Conservation (phyloP, 2,329 filamentous ascomycete genomes). For the Sarocladiaceae sp. region DNA sequence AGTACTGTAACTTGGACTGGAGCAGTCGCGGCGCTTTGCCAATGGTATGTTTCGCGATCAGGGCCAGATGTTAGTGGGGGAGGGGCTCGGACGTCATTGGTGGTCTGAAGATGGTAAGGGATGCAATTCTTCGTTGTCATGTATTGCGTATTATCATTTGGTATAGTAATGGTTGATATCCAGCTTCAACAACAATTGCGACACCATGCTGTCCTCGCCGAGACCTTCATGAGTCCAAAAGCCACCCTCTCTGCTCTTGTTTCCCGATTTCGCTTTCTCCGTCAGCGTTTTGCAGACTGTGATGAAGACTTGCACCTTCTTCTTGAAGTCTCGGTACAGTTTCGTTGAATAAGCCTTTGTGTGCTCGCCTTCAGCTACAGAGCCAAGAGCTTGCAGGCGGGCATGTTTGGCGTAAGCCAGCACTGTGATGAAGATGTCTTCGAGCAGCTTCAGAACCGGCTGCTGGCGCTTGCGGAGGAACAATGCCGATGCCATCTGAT, state of each 20-base stretch:
- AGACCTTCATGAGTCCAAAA: constrained; percentile 23
- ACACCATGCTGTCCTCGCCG: constrained; percentile 55
- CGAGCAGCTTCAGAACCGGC: constrained; percentile 66
- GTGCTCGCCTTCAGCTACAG: constrained; percentile 17
- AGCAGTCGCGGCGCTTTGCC: too few relatives aligned
- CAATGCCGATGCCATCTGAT: constrained; percentile 69
- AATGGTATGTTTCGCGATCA: too few relatives aligned
- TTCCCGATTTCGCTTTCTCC: constrained; percentile 50
- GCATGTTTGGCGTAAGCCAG: constrained; percentile 61
- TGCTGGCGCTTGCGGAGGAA: constrained; percentile 72
- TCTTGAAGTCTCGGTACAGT: constrained; percentile 63
- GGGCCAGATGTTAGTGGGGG: background rate
- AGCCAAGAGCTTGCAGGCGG: constrained; percentile 29
- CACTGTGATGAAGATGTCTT: constrained; percentile 72
- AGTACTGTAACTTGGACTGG: too few relatives aligned
- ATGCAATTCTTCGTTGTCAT: constrained; percentile 2
- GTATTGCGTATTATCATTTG: constrained; percentile 14
- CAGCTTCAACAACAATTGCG: constrained; percentile 63
- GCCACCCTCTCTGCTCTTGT: constrained; percentile 21
- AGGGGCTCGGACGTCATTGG: background rate
- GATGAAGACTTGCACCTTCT: constrained; percentile 71
- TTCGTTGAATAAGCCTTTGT: constrained; percentile 20
- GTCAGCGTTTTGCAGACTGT: constrained; percentile 64
- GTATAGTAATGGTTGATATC: constrained; percentile 68
- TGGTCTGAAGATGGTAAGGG: background rate